These are phyloP conservation scores for Chenopodium berlandieri DNA, from an alignment of 148 eudicot species.

Conservation along the genomic window DNA sequence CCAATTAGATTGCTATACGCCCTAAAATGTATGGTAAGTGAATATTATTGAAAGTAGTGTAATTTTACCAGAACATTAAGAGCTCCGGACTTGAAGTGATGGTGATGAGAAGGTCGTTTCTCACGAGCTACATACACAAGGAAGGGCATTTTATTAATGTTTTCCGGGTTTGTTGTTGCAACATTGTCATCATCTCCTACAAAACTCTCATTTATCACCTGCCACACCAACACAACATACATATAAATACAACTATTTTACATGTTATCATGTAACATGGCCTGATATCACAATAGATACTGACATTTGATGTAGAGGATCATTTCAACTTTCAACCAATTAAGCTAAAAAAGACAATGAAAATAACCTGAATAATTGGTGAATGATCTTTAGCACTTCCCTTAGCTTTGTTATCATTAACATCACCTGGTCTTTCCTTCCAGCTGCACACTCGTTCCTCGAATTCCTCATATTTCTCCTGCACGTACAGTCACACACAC, in stretches of 20 bases:
- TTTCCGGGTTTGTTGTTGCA: conserved; percentile 23
- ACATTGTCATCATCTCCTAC: not conserved
- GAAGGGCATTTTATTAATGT: conserved; percentile 22
- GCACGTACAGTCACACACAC: not conserved
- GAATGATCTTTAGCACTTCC: conserved; percentile 26
- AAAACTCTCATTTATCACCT: conserved; percentile 42
- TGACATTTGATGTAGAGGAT: no score
- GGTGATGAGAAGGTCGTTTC: conserved; percentile 34
- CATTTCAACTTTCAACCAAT: no score
- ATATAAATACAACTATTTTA: not conserved
- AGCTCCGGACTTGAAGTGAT: conserved; percentile 51
- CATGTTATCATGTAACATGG: no score
- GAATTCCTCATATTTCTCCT: conserved; percentile 52
- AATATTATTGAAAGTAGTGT: not conserved
- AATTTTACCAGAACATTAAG: conserved; percentile 39
- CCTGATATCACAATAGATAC: no score
- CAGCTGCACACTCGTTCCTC: conserved; percentile 31
- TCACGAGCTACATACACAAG: conserved; percentile 50
- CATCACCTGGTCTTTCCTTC: conserved; percentile 17
- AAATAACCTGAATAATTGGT: conserved; percentile 30
- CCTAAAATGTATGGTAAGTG: no score
- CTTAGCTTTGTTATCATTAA: conserved; percentile 16
- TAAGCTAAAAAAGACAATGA: not conserved
- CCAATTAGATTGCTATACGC: no score
- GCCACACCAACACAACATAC: not conserved